Evolutionary conservation across 179 eudicot species (phyloP).

Genomic region (Silene noctiflora): DNA sequence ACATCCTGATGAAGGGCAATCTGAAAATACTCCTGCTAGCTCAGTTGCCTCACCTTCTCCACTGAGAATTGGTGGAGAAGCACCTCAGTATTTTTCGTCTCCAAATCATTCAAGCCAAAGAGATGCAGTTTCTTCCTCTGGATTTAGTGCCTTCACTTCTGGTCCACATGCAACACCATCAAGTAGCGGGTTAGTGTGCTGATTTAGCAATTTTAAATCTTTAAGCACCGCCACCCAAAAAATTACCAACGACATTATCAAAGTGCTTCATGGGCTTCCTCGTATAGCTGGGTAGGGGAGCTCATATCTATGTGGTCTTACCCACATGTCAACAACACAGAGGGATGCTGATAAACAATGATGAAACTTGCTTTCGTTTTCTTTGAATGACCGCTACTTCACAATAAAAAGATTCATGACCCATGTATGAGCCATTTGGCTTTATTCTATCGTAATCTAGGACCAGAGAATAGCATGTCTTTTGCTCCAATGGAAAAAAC

Average conservation of each 20-base stretch:
- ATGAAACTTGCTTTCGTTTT: no score
- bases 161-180: conserved; percentile 49
- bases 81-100: conserved; percentile 34
- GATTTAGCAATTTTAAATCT: not conserved
- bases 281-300: no score
- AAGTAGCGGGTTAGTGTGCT: conserved; percentile 42
- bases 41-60: conserved; percentile 37
- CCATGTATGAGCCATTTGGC: no score
- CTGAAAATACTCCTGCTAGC: conserved; percentile 38
- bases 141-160: conserved; percentile 37
- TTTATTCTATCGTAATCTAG: no score
- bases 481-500: not conserved
- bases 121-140: conserved; percentile 47
- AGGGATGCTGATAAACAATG: no score
- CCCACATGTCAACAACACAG: no score
- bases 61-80: conserved; percentile 40
- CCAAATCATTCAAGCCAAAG: conserved; percentile 27
- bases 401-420: no score
- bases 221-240: not conserved
- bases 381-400: no score
- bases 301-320: no score
- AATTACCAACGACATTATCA: not conserved
- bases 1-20: conserved; percentile 41
- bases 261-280: no score
- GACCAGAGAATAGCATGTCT: no score